These are phyloP conservation scores for Acmispon strigosus DNA, from an alignment of 306 rosid species.

Conservation along the genomic window DNA sequence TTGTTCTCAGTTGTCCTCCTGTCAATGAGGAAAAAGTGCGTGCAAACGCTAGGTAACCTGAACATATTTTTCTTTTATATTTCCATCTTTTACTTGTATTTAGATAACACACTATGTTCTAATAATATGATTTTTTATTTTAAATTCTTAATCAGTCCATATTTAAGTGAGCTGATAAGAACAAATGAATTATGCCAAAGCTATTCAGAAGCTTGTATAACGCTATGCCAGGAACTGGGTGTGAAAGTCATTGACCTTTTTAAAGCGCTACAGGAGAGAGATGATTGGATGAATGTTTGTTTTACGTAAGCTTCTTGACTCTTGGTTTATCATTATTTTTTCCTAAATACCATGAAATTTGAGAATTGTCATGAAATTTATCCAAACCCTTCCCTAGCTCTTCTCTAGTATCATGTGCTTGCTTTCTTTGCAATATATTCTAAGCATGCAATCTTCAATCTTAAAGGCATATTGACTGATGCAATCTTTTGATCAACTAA, in stretches of 20 bases:
- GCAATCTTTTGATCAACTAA: neutral
- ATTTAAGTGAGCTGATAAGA: slow-evolving; percentile 68
- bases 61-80: slow-evolving; percentile 2
- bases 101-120: neutral
- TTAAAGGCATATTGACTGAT: slow-evolving; percentile 12
- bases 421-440: neutral
- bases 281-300: slow-evolving; percentile 64
- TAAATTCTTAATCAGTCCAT: slow-evolving; percentile 32
- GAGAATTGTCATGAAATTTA: slow-evolving; percentile 5
- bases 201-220: slow-evolving; percentile 77
- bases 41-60: slow-evolving; percentile 47
- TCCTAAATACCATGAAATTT: neutral
- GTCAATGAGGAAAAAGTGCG: slow-evolving; percentile 62
- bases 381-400: neutral
- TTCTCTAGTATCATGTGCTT: neutral
- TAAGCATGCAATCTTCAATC: neutral
- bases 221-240: slow-evolving; percentile 69
- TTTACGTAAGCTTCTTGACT: slow-evolving; percentile 59
- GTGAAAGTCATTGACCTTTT: slow-evolving; percentile 75
- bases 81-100: neutral
- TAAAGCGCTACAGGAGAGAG: slow-evolving; percentile 55
- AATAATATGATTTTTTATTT: neutral
- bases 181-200: slow-evolving; percentile 75
- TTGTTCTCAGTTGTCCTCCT: slow-evolving; percentile 78
- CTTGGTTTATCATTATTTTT: neutral